Evolutionary conservation across 495 filamentous ascomycete species (phyloP).

Genomic region (Pyronema domesticum): DNA sequence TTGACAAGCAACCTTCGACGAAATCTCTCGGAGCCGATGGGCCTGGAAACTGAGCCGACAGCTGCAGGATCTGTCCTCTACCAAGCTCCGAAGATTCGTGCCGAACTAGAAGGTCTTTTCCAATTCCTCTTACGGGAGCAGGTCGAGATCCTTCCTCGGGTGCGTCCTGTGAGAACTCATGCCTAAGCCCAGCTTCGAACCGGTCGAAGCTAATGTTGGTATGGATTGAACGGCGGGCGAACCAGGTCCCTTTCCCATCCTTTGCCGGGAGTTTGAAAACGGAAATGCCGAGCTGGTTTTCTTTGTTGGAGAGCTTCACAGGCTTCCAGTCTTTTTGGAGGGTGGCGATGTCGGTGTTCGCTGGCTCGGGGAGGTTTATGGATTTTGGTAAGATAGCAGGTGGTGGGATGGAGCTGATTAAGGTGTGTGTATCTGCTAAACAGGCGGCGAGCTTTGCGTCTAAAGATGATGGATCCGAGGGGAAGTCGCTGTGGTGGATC

Average conservation of each 20-base stretch:
- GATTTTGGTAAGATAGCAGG: constrained; percentile 15
- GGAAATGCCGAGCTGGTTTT: constrained; percentile 57
- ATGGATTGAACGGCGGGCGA: constrained; percentile 71
- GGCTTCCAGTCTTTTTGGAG: constrained; percentile 78
- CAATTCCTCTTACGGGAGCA: constrained; percentile 64
- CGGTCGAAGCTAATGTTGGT: constrained; percentile 52
- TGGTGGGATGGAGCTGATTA: constrained; percentile 54
- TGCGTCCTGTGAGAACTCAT: constrained; percentile 37
- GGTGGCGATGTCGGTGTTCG: constrained; percentile 29
- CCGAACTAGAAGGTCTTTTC: constrained; percentile 57
- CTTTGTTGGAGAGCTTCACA: constrained; percentile 46
- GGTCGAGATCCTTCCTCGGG: constrained; percentile 28
- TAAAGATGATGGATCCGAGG: constrained; percentile 37
- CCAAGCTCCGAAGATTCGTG: constrained; percentile 36
- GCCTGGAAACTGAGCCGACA: constrained; percentile 77
- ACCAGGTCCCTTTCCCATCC: constrained; percentile 79
- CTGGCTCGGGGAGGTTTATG: constrained; percentile 31
- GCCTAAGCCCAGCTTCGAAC: constrained; percentile 39
- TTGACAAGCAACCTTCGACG: constrained; percentile 51
- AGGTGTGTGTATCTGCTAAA: constrained; percentile 45
- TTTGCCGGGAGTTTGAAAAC: constrained; percentile 64
- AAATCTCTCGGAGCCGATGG: constrained; percentile 81
- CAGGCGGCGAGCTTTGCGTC: constrained; percentile 33
- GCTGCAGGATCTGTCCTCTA: constrained; percentile 39
- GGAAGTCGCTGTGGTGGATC: constrained; percentile 35